phyloP scores from a whole-genome alignment of 768 basidiomycete genomes.

The Mrakia gelida region DNA sequence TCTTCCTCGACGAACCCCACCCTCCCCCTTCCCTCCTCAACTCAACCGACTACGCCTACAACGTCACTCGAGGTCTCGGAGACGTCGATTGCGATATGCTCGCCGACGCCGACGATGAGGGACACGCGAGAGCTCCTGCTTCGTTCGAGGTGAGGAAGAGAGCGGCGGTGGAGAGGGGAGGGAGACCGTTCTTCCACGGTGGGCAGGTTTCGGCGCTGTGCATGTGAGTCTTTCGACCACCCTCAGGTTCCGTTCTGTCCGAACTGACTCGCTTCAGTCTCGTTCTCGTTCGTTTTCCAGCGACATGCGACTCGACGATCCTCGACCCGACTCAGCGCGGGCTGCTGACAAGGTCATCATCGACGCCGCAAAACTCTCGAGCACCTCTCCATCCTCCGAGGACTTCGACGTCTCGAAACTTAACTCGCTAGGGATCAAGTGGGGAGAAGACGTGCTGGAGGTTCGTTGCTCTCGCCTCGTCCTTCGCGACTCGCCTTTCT shows the following conservation, averaged over 20 bases:
- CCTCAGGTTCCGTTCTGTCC: too few relatives aligned
- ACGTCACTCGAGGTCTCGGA: neutral
- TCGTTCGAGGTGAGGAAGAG: constrained; percentile 35
- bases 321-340: neutral
- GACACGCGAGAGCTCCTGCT: constrained; percentile 38
- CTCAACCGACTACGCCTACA: neutral
- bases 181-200: constrained; percentile 38
- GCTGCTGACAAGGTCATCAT: neutral
- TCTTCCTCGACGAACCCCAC: constrained; percentile 4
- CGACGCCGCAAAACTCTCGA: neutral
- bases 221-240: constrained; percentile 1
- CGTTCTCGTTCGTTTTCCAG: neutral
- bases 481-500: neutral
- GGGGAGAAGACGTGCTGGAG: neutral
- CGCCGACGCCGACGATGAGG: constrained; percentile 41
- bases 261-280: neutral
- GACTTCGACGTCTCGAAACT: neutral
- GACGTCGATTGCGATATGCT: constrained; percentile 29
- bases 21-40: constrained; percentile 1
- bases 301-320: constrained; percentile 2
- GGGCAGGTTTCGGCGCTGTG: constrained; percentile 19
- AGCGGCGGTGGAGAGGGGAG: constrained; percentile 38
- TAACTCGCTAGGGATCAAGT: neutral
- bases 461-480: neutral
- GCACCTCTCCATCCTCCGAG: neutral